phyloP scores from a whole-genome alignment of 75 land plant genomes.

The Azolla pinnata region DNA sequence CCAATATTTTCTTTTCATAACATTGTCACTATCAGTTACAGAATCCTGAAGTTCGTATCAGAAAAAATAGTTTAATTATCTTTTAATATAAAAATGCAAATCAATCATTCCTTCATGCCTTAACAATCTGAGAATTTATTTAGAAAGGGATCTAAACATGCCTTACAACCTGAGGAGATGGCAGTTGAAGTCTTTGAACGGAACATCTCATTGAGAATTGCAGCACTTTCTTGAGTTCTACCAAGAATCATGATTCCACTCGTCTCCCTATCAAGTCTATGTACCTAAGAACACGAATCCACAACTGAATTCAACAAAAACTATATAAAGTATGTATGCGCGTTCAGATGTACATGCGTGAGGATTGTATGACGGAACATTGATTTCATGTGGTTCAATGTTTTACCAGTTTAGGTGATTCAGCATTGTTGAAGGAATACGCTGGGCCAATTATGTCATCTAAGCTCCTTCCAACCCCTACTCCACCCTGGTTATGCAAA shows the following conservation, averaged over 20 bases:
- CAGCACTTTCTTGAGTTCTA: conserved; percentile 60
- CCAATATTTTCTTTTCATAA: conserved; percentile 58
- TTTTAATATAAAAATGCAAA: neutral
- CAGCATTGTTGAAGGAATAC: no score
- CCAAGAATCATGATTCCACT: conserved; percentile 80
- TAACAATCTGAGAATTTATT: neutral
- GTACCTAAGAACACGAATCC: conserved; percentile 52
- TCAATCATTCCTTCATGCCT: neutral
- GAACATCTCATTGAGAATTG: conserved; percentile 54
- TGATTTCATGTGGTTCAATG: no score
- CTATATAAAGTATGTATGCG: no score
- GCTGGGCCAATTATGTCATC: no score
- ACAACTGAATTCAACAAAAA: no score
- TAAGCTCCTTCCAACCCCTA: no score
- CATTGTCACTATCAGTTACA: conserved; percentile 41
- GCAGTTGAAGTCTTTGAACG: conserved; percentile 24
- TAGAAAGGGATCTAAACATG: conserved; percentile 11
- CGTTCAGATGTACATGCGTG: no score
- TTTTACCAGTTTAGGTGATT: no score
- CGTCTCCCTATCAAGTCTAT: conserved; percentile 82
- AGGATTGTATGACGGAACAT: no score
- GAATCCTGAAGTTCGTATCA: conserved; percentile 22
- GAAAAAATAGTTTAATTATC: neutral
- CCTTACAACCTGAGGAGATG: conserved; percentile 30
- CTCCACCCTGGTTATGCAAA: no score